phyloP scores from a whole-genome alignment of 73 alveolate species.

The Paramecium sexaurelia region DNA sequence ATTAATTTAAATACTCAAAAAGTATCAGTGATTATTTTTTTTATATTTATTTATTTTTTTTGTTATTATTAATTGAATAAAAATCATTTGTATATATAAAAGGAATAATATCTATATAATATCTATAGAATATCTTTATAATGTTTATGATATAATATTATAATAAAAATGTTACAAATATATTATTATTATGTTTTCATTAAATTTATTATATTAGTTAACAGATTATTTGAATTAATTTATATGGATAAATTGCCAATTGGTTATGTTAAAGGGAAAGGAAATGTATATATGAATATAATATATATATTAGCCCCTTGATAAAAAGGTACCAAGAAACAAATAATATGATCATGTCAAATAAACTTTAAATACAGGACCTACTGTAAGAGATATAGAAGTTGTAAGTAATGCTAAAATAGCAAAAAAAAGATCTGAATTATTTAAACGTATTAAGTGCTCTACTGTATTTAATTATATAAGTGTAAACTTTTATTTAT shows the following conservation, averaged over 20 bases:
- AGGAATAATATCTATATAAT: too few species aligned
- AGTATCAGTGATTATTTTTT: neutral
- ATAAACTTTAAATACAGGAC: constrained; percentile 88
- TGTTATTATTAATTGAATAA: neutral
- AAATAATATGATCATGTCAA: constrained; percentile 89
- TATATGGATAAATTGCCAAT: constrained; percentile 63
- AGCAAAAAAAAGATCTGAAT: constrained; percentile 86
- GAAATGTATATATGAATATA: constrained; percentile 35
- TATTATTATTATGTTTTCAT: neutral
- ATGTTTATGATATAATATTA: too few species aligned
- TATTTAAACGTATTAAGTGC: constrained; percentile 83
- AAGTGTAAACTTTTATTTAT: constrained; percentile 53
- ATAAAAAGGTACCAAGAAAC: constrained; percentile 89
- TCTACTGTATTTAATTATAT: constrained; percentile 84
- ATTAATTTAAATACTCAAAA: neutral
- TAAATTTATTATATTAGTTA: neutral
- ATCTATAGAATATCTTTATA: too few species aligned
- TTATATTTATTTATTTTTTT: neutral
- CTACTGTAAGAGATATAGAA: constrained; percentile 92
- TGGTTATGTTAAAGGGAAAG: constrained; percentile 67
- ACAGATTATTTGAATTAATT: neutral
- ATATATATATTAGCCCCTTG: constrained; percentile 75
- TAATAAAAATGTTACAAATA: too few species aligned
- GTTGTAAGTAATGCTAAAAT: constrained; percentile 79
- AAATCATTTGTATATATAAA: too few species aligned